phyloP scores from a whole-genome alignment of 768 basidiomycete species.

The Mycena rebaudengoi region DNA sequence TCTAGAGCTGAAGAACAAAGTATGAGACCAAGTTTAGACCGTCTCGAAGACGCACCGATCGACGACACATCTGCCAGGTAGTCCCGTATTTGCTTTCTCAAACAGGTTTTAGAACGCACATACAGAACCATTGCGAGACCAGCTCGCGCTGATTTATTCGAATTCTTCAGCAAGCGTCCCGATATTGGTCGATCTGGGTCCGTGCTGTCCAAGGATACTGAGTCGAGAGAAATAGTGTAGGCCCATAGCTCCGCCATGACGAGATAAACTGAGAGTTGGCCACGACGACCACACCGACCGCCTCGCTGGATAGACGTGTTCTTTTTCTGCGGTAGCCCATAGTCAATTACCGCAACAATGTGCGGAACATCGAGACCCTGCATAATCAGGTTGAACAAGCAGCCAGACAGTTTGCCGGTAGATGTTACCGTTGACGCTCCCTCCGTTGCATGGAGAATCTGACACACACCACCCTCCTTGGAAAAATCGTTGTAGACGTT shows the following conservation, averaged over 20 bases:
- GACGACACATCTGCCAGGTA: not conserved
- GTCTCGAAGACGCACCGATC: not conserved
- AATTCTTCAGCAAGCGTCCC: not conserved
- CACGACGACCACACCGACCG: too few relatives aligned
- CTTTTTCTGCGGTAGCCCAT: too few relatives aligned
- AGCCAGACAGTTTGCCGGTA: too few relatives aligned
- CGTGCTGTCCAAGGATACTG: not conserved
- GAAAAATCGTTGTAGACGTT: too few relatives aligned
- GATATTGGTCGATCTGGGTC: not conserved
- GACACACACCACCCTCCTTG: too few relatives aligned
- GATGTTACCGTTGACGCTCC: too few relatives aligned
- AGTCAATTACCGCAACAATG: too few relatives aligned
- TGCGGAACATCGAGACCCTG: too few relatives aligned
- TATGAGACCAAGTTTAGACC: not conserved
- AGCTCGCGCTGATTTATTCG: slow-evolving; percentile 13
- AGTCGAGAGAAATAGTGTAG: not conserved
- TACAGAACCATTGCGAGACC: slow-evolving; percentile 5
- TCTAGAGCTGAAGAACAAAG: not conserved
- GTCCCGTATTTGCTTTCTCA: not conserved
- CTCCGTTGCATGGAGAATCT: too few relatives aligned
- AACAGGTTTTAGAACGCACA: slow-evolving; percentile 1
- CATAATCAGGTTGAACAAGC: too few relatives aligned
- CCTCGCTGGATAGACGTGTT: too few relatives aligned
- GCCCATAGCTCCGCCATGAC: not conserved
- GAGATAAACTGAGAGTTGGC: not conserved